Evolutionary conservation across 1,284 basidiomycete genomes (phyloP).

Genomic region (Leccinum pachyderme): DNA sequence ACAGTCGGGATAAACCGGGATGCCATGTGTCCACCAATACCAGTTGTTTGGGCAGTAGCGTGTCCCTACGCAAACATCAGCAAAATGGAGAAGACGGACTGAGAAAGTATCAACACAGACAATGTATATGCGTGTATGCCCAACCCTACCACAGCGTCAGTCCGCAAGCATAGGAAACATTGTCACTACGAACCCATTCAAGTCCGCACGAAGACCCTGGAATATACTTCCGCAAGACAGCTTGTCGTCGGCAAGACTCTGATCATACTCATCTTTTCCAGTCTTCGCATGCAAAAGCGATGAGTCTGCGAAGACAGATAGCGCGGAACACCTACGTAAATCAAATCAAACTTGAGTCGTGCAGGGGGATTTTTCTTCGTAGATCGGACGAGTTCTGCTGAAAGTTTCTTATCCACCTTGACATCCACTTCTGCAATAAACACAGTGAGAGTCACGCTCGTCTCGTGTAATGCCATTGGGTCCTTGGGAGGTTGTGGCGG

Average conservation of each 20-base stretch:
- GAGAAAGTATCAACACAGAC: conserved; percentile 39
- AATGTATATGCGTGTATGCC: conserved; percentile 75
- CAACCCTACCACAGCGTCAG: conserved; percentile 42
- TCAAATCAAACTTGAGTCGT: conserved; percentile 77
- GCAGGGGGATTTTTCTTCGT: conserved; percentile 94
- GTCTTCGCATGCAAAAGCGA: conserved; percentile 49
- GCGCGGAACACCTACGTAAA: conserved; percentile 62
- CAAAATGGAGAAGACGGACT: neutral
- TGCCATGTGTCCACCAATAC: conserved; percentile 49
- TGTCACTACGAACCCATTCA: conserved; percentile 62
- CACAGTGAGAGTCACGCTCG: conserved; percentile 76
- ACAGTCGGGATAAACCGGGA: conserved; percentile 91
- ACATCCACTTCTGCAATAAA: conserved; percentile 84
- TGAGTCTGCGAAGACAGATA: conserved; percentile 2
- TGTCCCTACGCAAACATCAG: conserved; percentile 52
- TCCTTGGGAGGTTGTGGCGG: conserved; percentile 46
- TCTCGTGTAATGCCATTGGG: conserved; percentile 54
- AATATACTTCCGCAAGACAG: conserved; percentile 77
- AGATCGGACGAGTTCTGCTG: conserved; percentile 80
- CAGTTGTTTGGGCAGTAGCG: conserved; percentile 88
- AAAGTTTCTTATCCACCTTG: conserved; percentile 69
- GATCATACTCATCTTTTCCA: conserved; percentile 85
- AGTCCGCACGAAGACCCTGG: conserved; percentile 79
- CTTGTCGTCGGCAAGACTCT: conserved; percentile 65
- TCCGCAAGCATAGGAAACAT: conserved; percentile 2